phyloP scores from a whole-genome alignment of 805 yeast species.

The Zygosaccharomyces bailii region DNA sequence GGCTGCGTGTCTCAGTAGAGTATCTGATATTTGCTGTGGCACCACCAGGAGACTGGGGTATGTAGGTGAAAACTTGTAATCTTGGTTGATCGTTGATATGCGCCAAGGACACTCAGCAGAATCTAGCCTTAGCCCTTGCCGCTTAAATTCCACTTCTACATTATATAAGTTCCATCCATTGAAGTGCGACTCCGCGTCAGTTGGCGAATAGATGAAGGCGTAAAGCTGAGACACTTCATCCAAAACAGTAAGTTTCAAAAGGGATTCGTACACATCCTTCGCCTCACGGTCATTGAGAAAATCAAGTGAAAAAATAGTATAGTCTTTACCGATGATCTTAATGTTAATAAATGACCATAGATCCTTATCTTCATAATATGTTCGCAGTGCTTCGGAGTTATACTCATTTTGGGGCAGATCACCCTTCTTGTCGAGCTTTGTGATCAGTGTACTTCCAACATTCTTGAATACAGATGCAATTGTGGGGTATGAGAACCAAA shows the following conservation, averaged over 20 bases:
- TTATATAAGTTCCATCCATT: slow-evolving; percentile 75
- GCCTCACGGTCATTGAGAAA: slow-evolving; percentile 59
- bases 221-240: slow-evolving; percentile 56
- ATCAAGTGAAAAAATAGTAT: slow-evolving; percentile 74
- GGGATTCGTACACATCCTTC: slow-evolving; percentile 66
- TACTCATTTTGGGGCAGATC: slow-evolving; percentile 2
- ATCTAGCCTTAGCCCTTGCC: slow-evolving; percentile 59
- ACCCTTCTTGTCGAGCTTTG: slow-evolving; percentile 20
- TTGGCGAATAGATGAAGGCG: slow-evolving; percentile 80
- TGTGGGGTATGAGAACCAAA: slow-evolving; percentile 91
- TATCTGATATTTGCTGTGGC: slow-evolving; percentile 77
- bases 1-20: slow-evolving; percentile 76
- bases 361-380: slow-evolving; percentile 26
- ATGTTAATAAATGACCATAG: slow-evolving; percentile 47
- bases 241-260: slow-evolving; percentile 62
- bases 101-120: slow-evolving; percentile 56
- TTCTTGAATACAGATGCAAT: slow-evolving; percentile 57
- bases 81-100: slow-evolving; percentile 56
- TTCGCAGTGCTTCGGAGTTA: background rate
- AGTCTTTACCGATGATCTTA: slow-evolving; percentile 78
- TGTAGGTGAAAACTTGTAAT: slow-evolving; percentile 65
- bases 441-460: slow-evolving; percentile 48
- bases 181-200: slow-evolving; percentile 57
- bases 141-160: slow-evolving; percentile 56
- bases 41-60: slow-evolving; percentile 70